These are phyloP conservation scores for Strigomonas galati DNA, from an alignment of 208 protist species.

Conservation along the genomic window DNA sequence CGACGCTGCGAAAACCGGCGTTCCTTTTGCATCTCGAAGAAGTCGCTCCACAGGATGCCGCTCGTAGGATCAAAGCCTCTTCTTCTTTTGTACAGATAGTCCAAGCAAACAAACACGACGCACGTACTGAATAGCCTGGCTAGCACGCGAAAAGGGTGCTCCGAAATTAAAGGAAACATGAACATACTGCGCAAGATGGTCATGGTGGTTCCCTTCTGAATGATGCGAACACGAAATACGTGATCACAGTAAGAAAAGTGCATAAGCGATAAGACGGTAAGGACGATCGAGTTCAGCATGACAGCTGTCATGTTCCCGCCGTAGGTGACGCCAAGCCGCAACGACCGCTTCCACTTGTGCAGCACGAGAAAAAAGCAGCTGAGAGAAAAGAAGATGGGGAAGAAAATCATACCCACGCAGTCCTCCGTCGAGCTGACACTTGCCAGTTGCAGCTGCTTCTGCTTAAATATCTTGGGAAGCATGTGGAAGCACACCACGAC, in stretches of 20 bases:
- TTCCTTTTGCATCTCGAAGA: conserved; percentile 40
- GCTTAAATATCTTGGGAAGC: conserved; percentile 36
- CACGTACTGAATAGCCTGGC: conserved; percentile 32
- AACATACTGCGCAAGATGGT: not conserved
- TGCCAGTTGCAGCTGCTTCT: conserved; percentile 18
- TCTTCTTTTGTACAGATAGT: conserved; percentile 71
- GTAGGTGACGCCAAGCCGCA: conserved; percentile 63
- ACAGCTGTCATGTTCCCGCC: conserved; percentile 37
- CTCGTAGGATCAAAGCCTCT: conserved; percentile 59
- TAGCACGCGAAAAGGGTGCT: conserved; percentile 24
- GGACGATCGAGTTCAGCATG: conserved; percentile 63
- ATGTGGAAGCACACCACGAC: conserved; percentile 60
- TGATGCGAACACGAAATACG: not conserved
- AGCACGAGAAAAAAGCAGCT: conserved; percentile 43
- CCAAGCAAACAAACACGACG: conserved; percentile 37
- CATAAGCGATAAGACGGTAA: conserved; percentile 50
- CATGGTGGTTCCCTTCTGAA: not conserved
- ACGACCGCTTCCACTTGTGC: conserved; percentile 71
- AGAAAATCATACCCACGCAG: conserved; percentile 32
- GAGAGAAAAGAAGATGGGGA: conserved; percentile 53
- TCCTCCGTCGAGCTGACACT: conserved; percentile 5
- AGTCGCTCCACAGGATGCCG: conserved; percentile 64
- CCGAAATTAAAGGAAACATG: conserved; percentile 13
- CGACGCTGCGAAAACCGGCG: not conserved
- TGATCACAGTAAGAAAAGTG: conserved; percentile 65